Conservation (phyloP, 2,329 filamentous ascomycete genomes). For the Ilyonectria destructans region DNA sequence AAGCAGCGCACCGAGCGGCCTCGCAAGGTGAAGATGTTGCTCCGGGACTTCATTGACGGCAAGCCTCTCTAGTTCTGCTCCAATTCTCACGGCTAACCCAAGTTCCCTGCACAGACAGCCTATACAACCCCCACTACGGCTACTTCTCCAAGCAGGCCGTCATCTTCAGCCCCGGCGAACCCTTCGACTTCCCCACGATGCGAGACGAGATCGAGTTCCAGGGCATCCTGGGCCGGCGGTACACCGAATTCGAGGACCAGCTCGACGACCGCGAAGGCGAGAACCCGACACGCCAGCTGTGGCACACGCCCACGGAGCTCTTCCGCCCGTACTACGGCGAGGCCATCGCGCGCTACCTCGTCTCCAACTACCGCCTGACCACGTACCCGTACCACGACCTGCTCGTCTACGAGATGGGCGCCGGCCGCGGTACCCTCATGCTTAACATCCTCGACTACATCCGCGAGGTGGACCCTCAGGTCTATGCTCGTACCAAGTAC, state of each 20-base stretch:
- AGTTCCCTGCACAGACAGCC: slow-evolving; percentile 74
- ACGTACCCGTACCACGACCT: slow-evolving; percentile 97
- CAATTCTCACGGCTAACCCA: slow-evolving; percentile 42
- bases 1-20: slow-evolving; percentile 83
- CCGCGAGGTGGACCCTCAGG: slow-evolving; percentile 87
- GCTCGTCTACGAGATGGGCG: slow-evolving; percentile 99
- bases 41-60: slow-evolving; percentile 98
- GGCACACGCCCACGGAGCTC: slow-evolving; percentile 98
- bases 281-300: slow-evolving; percentile 87
- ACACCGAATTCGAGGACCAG: slow-evolving; percentile 90
- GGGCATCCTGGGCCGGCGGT: slow-evolving; percentile 81
- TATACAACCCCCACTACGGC: slow-evolving; percentile 95
- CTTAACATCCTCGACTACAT: slow-evolving; percentile 98
- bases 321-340: slow-evolving; percentile 98
- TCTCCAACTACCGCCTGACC: slow-evolving; percentile 95
- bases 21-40: slow-evolving; percentile 93
- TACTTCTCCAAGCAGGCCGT: slow-evolving; percentile 98
- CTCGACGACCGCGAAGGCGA: slow-evolving; percentile 80
- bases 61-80: slow-evolving; percentile 26
- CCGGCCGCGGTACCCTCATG: slow-evolving; percentile 98
- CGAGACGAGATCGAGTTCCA: slow-evolving; percentile 91
- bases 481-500: slow-evolving; percentile 94
- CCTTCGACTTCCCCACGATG: slow-evolving; percentile 89
- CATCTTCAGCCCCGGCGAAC: slow-evolving; percentile 93
- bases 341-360: slow-evolving; percentile 94